Base-by-base conservation (phyloP, 2,329 filamentous ascomycete species). In the Fusarium bulbicola region DNA sequence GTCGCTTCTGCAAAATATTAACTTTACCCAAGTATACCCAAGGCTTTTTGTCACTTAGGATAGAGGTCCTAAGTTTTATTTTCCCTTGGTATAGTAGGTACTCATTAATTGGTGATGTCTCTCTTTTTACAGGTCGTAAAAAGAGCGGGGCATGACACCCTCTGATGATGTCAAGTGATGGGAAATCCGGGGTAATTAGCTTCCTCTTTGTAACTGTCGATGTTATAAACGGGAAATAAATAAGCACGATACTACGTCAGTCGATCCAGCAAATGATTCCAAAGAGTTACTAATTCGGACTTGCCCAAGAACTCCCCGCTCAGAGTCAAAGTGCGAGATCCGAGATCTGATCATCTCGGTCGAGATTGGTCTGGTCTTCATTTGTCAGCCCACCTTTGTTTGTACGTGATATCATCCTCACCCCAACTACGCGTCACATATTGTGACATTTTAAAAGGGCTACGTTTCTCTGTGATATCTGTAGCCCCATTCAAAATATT, bases 151-250 rank as follows among this genome's bases (percentile, higher is more conserved):
- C 50, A 7, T 12, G 9, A 16, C 46, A 39, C 34, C 57, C 47
- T 56, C 39, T 34, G 49, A 74, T 74, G 68, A 72, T 74, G 72
- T 74, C 68, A 74, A 54, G 16, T 30, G n/a, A 30, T 58, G n/a
- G 32, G 32, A 74, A 74, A 74, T 74, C 72, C n/a, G 68, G 72
- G 72, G 72, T 70, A 30, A 30, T 47, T 30, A 74, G 50, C 34
- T 42, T 63, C 46, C 37, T 53, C 16, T 40, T 30, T 40, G 21
- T 53, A 24, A n/a, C 50, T 26, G 32, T 50, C 8, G 34, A 40
- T 12, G 28, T n/a, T 52, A 20, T 34, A 56, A 54, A 59, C 36
- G 21, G 39, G 21, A 36, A n/a, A 57, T 24, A 15, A 40, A 30
- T 13, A 45, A n/a, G 21, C 47, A 61, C 30, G n/a, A 43, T 24